Evolutionary conservation across 2,329 filamentous ascomycete species (phyloP).

Genomic region (Hymenoscyphus scutula): DNA sequence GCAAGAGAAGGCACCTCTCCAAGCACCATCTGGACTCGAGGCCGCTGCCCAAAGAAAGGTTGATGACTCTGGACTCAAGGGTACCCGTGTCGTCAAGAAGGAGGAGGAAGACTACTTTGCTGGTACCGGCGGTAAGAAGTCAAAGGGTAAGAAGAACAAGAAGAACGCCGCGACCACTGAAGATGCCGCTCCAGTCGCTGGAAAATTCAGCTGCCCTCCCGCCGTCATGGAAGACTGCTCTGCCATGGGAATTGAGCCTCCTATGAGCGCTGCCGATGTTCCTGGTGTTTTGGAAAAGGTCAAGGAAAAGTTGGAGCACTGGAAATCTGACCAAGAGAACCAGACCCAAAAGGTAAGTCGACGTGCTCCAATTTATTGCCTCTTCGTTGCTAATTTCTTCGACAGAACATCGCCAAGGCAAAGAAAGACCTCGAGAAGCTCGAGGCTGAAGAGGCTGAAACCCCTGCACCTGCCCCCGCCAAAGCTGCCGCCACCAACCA

Average conservation of each 20-base stretch:
- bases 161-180: slow-evolving; percentile 43
- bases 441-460: slow-evolving; percentile 62
- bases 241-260: slow-evolving; percentile 81
- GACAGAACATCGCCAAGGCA: slow-evolving; percentile 92
- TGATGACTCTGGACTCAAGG: slow-evolving; percentile 80
- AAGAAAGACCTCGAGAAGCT: slow-evolving; percentile 92
- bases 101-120: slow-evolving; percentile 84
- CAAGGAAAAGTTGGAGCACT: slow-evolving; percentile 84
- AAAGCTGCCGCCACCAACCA: slow-evolving; percentile 47
- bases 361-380: neutral
- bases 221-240: slow-evolving; percentile 88
- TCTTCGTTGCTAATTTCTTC: slow-evolving; percentile 26
- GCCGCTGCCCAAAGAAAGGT: slow-evolving; percentile 81
- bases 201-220: slow-evolving; percentile 81
- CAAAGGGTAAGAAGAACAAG: slow-evolving; percentile 77
- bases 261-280: slow-evolving; percentile 81
- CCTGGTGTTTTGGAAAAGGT: slow-evolving; percentile 80
- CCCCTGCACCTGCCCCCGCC: slow-evolving; percentile 45
- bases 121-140: slow-evolving; percentile 73
- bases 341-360: slow-evolving; percentile 84
- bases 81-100: slow-evolving; percentile 79
- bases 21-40: slow-evolving; percentile 69
- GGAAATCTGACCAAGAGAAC: slow-evolving; percentile 84
- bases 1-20: slow-evolving; percentile 63
- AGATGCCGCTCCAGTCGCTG: slow-evolving; percentile 43